Evolutionary conservation across 257 asterid species (phyloP).

Genomic region (Jacaranda mimosifolia): DNA sequence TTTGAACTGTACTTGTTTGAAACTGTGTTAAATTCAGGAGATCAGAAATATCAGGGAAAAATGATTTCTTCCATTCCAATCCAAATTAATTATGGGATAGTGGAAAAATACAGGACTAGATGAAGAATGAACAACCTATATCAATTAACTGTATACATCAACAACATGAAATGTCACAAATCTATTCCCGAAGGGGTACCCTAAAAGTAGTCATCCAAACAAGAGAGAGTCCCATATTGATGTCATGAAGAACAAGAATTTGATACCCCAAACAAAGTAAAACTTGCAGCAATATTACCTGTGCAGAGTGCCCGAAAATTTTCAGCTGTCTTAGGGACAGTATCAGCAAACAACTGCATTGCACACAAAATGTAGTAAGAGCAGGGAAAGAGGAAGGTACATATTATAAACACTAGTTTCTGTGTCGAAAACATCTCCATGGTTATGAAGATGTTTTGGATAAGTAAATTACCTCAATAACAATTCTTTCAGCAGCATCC

Average conservation of each 20-base stretch:
- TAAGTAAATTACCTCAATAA: constrained; percentile 68
- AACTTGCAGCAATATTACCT: constrained; percentile 54
- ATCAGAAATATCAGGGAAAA: neutral
- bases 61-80: neutral
- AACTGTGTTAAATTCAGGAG: neutral
- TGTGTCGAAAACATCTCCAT: constrained; percentile 8
- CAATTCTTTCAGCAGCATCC: constrained; percentile 66
- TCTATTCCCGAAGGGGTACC: neutral
- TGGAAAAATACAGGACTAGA: neutral
- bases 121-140: neutral
- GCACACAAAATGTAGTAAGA: constrained; percentile 26
- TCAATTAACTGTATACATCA: neutral
- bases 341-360: constrained; percentile 89
- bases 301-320: constrained; percentile 97
- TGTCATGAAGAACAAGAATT: constrained; percentile 12
- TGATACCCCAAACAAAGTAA: constrained; percentile 18
- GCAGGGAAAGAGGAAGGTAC: constrained; percentile 20
- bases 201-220: constrained; percentile 23
- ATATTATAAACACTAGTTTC: constrained; percentile 1
- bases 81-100: neutral
- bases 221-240: neutral
- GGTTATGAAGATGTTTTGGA: constrained; percentile 4
- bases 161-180: constrained; percentile 6
- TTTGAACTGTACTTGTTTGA: constrained; percentile 2
- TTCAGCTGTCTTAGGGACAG: constrained; percentile 96